Evolutionary conservation across 805 yeast genomes (phyloP), one percentile per base, ranked within the genome.

Genomic region (Peterozyma toletana): DNA sequence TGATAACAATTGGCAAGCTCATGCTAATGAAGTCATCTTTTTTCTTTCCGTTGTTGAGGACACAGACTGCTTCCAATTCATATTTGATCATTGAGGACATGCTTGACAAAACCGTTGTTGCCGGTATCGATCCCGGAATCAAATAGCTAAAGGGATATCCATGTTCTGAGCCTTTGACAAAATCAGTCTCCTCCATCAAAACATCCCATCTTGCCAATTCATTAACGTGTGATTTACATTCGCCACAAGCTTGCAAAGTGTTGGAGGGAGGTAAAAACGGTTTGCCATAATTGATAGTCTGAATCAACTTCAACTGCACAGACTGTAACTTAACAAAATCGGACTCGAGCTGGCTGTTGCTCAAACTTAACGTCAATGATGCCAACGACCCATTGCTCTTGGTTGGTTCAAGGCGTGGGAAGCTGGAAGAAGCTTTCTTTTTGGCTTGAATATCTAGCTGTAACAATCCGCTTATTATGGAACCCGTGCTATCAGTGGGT

Each of bases 121-220:
- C 87, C 0, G 98, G 96, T 30, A 89, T 61, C 18, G 84, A 70
- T 0, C 99, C 99, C 0, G 96, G 95, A 9, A 93, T 59, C 35
- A 93, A 66, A 59, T 88, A 89, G 16, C 95, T 83, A 58, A 93
- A 91, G 1, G 99, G 99, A 59, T 86, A 93, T 1, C 86, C 88
- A 55, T 93, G 96, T 14, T 73, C 68, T 1, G 66, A 50, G 1
- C 91, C 93, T 5, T 67, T 62, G 7, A 80, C 68, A 49, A 88
- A 76, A n/a, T 73, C 68, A 1, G 78, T 70, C 0, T 77, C 67
- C 30, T 71, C 69, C 4, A 76, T 66, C 45, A 93, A 70, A 10
- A 93, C 83, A 53, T 88, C 88, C 99, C 99, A 93, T 42, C 81
- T 68, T 29, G 96, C 95, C 52, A 93, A 67, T 33, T 79, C 83